Evolutionary conservation across 1,284 basidiomycete species (phyloP).

Genomic region (Vanrija humicola): DNA sequence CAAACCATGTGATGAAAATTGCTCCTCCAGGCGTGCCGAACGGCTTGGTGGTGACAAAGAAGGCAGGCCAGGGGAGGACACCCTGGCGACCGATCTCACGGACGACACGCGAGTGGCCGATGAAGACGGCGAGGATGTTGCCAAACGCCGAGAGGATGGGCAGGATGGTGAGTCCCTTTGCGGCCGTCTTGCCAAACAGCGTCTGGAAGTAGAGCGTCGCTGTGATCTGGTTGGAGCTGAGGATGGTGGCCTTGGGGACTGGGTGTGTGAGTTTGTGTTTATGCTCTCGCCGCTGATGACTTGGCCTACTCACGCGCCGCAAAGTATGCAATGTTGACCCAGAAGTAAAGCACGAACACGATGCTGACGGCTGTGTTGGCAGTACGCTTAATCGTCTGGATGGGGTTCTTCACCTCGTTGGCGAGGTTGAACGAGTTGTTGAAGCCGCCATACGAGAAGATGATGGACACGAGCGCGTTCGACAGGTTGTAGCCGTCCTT

Average conservation of each 20-base stretch:
- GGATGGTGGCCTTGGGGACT: slow-evolving; percentile 41
- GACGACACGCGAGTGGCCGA: slow-evolving; percentile 52
- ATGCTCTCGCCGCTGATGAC: too few relatives aligned
- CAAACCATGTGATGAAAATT: slow-evolving; percentile 52
- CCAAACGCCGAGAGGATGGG: slow-evolving; percentile 43
- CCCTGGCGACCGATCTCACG: slow-evolving; percentile 45
- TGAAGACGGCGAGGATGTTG: slow-evolving; percentile 32
- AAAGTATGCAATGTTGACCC: slow-evolving; percentile 46
- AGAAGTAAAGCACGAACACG: slow-evolving; percentile 35
- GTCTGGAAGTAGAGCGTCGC: slow-evolving; percentile 45
- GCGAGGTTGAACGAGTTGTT: slow-evolving; percentile 53
- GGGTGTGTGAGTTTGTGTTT: background rate
- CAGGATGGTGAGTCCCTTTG: slow-evolving; percentile 31
- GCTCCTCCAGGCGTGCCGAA: slow-evolving; percentile 50
- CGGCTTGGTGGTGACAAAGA: slow-evolving; percentile 34
- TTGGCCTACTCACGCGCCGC: slow-evolving; percentile 19
- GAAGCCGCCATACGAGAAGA: slow-evolving; percentile 45
- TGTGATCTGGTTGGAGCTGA: slow-evolving; percentile 33
- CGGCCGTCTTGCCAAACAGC: slow-evolving; percentile 45
- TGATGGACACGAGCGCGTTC: slow-evolving; percentile 27
- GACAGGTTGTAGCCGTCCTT: slow-evolving; percentile 52
- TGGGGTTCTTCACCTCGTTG: slow-evolving; percentile 49
- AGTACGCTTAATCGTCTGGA: slow-evolving; percentile 32
- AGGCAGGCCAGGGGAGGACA: slow-evolving; percentile 38
- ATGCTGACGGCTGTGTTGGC: slow-evolving; percentile 25